These are phyloP conservation scores for Aureobasidium sp. DNA, from an alignment of 2,329 filamentous ascomycete genomes.

Conservation along the genomic window DNA sequence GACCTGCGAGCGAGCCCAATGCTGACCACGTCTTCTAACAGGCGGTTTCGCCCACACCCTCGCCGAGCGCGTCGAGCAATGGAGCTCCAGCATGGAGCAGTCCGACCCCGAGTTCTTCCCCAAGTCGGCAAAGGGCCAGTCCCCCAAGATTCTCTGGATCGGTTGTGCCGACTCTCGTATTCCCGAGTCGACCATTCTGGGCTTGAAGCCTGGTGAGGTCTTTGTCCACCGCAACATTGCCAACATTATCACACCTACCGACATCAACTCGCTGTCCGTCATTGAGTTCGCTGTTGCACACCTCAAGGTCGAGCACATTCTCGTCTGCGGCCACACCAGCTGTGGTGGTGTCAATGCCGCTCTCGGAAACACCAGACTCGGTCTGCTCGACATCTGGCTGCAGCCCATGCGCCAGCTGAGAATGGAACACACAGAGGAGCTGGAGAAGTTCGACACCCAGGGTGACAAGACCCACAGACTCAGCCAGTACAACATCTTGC, in stretches of 20 bases:
- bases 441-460: conserved; percentile 37
- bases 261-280: conserved; percentile 66
- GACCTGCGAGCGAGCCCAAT: background rate
- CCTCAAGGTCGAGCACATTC: conserved; percentile 57
- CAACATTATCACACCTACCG: conserved; percentile 67
- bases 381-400: conserved; percentile 54
- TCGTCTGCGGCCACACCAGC: conserved; percentile 53
- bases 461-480: conserved; percentile 52
- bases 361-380: conserved; percentile 49
- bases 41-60: conserved; percentile 56
- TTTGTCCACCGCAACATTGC: conserved; percentile 89
- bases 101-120: conserved; percentile 65
- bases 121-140: conserved; percentile 58
- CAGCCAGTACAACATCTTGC: conserved; percentile 68
- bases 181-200: conserved; percentile 73
- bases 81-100: conserved; percentile 56
- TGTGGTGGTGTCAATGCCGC: conserved; percentile 53
- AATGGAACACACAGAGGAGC: conserved; percentile 43
- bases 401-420: conserved; percentile 48
- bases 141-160: conserved; percentile 66
- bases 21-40: conserved; percentile 17
- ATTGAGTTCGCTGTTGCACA: conserved; percentile 71
- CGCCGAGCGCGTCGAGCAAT: conserved; percentile 57
- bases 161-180: conserved; percentile 81
- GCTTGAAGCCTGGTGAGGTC: conserved; percentile 71